Percentiles rank a stretch among this genome's conserved stretches.
Conservation (phyloP, 805 yeast species). For the fission yeast (Schizosaccharomyces pombe) region ASM294v3 CU329670.1:5418501-5419000, state of each 20-base stretch:
- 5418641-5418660: conserved; percentile 81
- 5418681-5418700: conserved; percentile 86
- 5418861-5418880: not conserved
- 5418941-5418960: too few relatives aligned
- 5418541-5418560: conserved; percentile 79
- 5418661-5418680: conserved; percentile 82
- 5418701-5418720: conserved; percentile 75
- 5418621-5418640: conserved; percentile 69
- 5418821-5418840: not conserved
- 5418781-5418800: conserved; percentile 17
- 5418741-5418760: conserved; percentile 75
- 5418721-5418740: conserved; percentile 75
- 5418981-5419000: too few relatives aligned
- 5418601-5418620: conserved; percentile 72
- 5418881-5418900: too few relatives aligned
- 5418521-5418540: conserved; percentile 87
- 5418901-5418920: too few relatives aligned
- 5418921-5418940: too few relatives aligned
- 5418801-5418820: not conserved
- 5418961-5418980: too few relatives aligned
- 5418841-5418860: not conserved
- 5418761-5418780: conserved; percentile 60
- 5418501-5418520: conserved; percentile 64
- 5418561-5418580: conserved; percentile 85
- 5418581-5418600: conserved; percentile 66